Conservation (phyloP, 495 filamentous ascomycete genomes). For the Choiromyces venosus region DNA sequence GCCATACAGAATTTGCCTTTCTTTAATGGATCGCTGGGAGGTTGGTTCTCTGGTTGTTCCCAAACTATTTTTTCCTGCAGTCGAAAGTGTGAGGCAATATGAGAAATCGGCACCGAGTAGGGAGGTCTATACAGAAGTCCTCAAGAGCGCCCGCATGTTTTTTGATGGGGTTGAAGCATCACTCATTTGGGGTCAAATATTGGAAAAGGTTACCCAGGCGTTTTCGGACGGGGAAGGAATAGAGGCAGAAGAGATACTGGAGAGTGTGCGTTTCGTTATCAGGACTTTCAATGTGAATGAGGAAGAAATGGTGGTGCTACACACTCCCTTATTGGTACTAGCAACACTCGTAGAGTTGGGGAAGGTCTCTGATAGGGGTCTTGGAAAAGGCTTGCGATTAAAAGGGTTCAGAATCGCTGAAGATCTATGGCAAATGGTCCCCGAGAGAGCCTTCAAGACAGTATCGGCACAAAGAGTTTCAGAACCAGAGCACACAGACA, state of each 20-base stretch:
- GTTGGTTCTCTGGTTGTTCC: constrained; percentile 85
- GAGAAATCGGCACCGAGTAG: constrained; percentile 55
- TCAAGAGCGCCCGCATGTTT: constrained; percentile 87
- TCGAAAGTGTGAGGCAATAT: constrained; percentile 69
- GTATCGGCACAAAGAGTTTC: constrained; percentile 25
- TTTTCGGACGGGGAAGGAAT: constrained; percentile 49
- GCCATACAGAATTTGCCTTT: constrained; percentile 85
- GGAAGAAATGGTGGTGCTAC: constrained; percentile 86
- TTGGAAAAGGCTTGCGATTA: constrained; percentile 21
- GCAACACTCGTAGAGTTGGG: constrained; percentile 60
- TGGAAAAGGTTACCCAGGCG: constrained; percentile 54
- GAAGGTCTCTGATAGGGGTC: constrained; percentile 42
- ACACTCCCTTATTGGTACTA: constrained; percentile 71
- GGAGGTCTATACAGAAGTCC: constrained; percentile 72
- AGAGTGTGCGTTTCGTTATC: constrained; percentile 74
- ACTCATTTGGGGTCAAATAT: constrained; percentile 81
- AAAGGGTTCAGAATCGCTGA: constrained; percentile 52
- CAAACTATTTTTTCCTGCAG: constrained; percentile 78
- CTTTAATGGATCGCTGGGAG: constrained; percentile 97
- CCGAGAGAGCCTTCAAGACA: constrained; percentile 62
- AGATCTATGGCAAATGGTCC: constrained; percentile 60
- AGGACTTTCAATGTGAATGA: constrained; percentile 87
- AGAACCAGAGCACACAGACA: constrained; percentile 24
- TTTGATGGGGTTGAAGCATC: constrained; percentile 95
- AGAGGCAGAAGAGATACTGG: constrained; percentile 54